phyloP scores from a whole-genome alignment of 2,329 filamentous ascomycete genomes.

The Cadophora luteo-olivacea region DNA sequence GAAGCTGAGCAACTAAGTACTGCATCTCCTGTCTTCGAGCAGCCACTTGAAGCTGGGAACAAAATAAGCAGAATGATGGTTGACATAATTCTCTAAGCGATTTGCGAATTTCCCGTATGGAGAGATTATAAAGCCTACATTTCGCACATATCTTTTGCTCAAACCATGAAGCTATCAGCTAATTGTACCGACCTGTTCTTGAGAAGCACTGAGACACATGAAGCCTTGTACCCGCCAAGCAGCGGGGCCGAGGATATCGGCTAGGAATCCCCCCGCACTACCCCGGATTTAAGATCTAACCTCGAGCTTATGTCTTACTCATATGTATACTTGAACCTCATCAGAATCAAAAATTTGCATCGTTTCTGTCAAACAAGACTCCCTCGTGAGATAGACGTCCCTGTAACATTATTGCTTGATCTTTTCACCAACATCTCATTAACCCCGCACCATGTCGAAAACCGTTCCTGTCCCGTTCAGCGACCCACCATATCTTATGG shows the following conservation, averaged over 20 bases:
- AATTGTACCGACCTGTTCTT: neutral
- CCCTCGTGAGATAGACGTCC: neutral
- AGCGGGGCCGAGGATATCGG: slow-evolving; percentile 13
- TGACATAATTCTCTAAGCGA: no score
- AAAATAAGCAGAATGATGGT: neutral
- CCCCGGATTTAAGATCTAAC: slow-evolving; percentile 5
- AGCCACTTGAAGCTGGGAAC: neutral
- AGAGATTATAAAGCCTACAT: no score
- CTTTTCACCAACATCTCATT: neutral
- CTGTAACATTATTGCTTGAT: neutral
- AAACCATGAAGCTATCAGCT: neutral
- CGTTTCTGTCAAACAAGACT: neutral
- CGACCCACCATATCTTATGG: slow-evolving; percentile 56
- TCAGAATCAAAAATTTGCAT: neutral
- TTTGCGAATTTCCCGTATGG: no score
- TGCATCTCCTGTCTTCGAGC: neutral
- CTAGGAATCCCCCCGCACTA: slow-evolving; percentile 4
- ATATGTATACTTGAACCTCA: neutral
- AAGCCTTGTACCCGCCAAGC: neutral
- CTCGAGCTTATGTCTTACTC: neutral
- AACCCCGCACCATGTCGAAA: slow-evolving; percentile 14
- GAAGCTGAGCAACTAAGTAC: neutral
- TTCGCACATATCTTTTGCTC: neutral
- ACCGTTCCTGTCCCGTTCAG: slow-evolving; percentile 20
- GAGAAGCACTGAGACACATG: neutral